Evolutionary conservation across 2,329 filamentous ascomycete species (phyloP), one percentile per base, ranked within the genome.

Genomic region (Penicillium griseofulvum): DNA sequence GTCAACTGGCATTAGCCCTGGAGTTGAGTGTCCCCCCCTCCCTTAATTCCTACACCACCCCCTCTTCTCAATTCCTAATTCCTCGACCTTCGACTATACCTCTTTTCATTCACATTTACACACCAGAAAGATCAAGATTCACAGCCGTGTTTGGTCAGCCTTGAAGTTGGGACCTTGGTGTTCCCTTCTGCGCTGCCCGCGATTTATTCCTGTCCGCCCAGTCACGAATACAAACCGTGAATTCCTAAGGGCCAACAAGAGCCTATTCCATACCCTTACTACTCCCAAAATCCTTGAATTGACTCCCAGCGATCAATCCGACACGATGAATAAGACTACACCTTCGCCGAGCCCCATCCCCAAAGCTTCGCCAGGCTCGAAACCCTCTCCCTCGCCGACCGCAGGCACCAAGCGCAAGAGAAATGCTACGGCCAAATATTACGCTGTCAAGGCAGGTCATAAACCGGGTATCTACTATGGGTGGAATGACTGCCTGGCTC

Each of bases 391-490:
- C 17, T 57, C 65, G n/a, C 61, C 73, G 22, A 74, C 73, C 28
- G 70, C 70, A 44, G 80, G 80, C 24, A 76, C 74, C 12, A 87
- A 86, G 68, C 78, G 83, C 55, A 87, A 86, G 69, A 75, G 82
- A 59, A 71, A 71, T 2, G 62, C 68, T 3, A 72, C 77, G 37
- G 75, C 75, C 28, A 86, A 86, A 64, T 87, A 83, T 68, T 88
- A 88, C 66, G 84, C 84, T 8, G 86, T 88, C 39, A 82, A 81
- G 58, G 74, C 74, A 16, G 86, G 86, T 14, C 81, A 80, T 59
- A 75, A 73, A 41, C 85, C 86, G 5, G 86, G 84, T 10, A 79
- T 88, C 46, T 88, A 88, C 67, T 78, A 83, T 65, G 81, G 78
- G 53, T 88, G 85, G 84, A 72, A 74, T 41, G 85, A 87, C 58